Percentiles rank a stretch among this genome's conserved stretches.
These are phyloP conservation scores for Eremochloa ophiuroides DNA, from an alignment of 176 grass and related monocot species.

Conservation along the genomic window DNA sequence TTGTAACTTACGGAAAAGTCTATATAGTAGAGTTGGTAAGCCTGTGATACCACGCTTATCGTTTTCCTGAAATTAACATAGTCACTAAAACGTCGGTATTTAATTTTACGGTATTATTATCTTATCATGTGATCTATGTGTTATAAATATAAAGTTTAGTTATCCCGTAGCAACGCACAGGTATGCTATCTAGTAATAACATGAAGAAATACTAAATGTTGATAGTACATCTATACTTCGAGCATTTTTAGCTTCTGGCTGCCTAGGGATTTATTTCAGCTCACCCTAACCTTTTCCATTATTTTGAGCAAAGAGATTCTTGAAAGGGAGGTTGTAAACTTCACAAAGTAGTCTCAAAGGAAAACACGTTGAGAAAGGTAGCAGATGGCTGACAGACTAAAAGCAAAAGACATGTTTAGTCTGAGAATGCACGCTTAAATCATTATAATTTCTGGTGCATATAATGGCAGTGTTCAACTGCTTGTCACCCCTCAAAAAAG, in stretches of 20 bases:
- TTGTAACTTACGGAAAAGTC: too few species aligned
- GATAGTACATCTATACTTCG: neutral
- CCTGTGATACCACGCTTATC: too few species aligned
- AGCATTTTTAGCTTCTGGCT: neutral
- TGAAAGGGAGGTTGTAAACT: constrained; percentile 40
- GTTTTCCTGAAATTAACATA: too few species aligned
- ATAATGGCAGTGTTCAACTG: constrained; percentile 14
- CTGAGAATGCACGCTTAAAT: constrained; percentile 24
- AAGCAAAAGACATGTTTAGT: constrained; percentile 33
- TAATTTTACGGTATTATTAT: too few species aligned
- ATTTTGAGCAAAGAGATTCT: constrained; percentile 8
- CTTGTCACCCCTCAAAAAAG: neutral
- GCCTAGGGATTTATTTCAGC: constrained; percentile 4
- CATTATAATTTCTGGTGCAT: constrained; percentile 13
- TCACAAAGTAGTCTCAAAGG: constrained; percentile 30
- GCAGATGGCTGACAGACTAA: constrained; percentile 26
- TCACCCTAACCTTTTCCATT: constrained; percentile 5
- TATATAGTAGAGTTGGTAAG: too few species aligned
- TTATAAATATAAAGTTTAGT: too few species aligned
- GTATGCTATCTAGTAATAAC: too few species aligned
- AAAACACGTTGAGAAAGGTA: constrained; percentile 39
- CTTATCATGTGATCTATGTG: too few species aligned
- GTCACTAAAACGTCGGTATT: too few species aligned
- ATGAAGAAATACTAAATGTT: neutral
- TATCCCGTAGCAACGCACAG: too few species aligned